Evolutionary conservation across 352 stramenopile species (phyloP).

Genomic region (Phytophthora pinifolia): DNA sequence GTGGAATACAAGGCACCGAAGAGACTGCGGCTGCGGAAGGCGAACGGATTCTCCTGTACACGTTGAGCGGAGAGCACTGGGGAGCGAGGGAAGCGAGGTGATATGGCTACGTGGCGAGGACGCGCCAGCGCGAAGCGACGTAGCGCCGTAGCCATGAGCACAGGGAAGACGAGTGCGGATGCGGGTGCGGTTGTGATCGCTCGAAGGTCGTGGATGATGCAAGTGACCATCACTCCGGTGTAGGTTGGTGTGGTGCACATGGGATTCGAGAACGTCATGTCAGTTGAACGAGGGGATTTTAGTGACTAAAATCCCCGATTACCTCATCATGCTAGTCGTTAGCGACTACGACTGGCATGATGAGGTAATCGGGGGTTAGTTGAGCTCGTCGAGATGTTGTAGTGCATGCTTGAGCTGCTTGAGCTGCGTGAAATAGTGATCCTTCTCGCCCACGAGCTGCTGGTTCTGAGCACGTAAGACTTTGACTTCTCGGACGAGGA

Average conservation of each 20-base stretch:
- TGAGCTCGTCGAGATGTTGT: conserved; percentile 72
- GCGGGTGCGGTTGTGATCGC: too few species aligned
- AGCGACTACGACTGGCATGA: conserved; percentile 10
- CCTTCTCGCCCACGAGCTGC: conserved; percentile 59
- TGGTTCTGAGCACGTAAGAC: conserved; percentile 67
- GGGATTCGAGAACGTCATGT: background rate
- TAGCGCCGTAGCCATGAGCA: conserved; percentile 39
- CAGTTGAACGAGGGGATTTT: background rate
- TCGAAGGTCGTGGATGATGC: background rate
- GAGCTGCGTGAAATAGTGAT: conserved; percentile 74
- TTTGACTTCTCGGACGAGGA: conserved; percentile 82
- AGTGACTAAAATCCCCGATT: too few species aligned
- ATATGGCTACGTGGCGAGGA: conserved; percentile 5
- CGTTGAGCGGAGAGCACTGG: conserved; percentile 4
- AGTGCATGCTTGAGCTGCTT: conserved; percentile 76
- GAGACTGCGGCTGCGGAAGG: conserved; percentile 5
- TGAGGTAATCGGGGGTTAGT: conserved; percentile 6
- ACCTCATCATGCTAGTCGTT: too few species aligned
- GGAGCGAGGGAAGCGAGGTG: conserved; percentile 5
- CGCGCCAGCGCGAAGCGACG: conserved; percentile 35
- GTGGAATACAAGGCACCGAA: conserved; percentile 37
- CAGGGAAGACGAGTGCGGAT: background rate
- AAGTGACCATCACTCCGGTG: background rate
- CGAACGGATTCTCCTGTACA: conserved; percentile 12
- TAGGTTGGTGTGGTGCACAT: background rate